Base-by-base conservation (phyloP, 352 stramenopile species). In the Blastocystis sp. region DNA sequence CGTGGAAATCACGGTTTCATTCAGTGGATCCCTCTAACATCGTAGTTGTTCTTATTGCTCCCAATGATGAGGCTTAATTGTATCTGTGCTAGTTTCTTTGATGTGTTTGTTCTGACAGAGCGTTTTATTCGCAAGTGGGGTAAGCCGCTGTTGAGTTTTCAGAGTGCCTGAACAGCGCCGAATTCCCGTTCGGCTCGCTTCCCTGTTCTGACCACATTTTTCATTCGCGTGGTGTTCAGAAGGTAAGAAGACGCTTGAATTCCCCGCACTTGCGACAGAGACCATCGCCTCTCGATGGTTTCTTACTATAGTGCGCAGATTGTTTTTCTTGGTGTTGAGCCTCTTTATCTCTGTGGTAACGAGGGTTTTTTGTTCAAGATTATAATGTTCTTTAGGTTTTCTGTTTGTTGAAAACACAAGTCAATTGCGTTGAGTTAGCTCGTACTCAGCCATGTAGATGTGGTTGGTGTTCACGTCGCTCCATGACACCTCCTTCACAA, bases 1-100 rank as follows among this genome's bases (percentile, higher is more conserved):
- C 95, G 97, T 72, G 96, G 97, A 46, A 99, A 99, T 90, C 99
- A 99, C 91, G 95, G 92, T 95, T 64, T 57, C 63, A 78, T 75
- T 34, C 4, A 18, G 6, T 38, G 11, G 18, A 46, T 9, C 51
- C 1, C 16, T 63, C 11, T 44, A 46, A n/a, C n/a, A n/a, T 1
- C 24, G 4, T 75, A 85, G 75, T 85, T 44, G 27, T 85, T 21
- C 75, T 73, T n/a, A 69, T 85, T 73, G 40, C 75, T 73, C 75
- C 75, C 0, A 75, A 75, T 63, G 69, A 81, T 61, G 46, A 81
- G 8, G 27, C 42, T 18, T 81, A 64, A 81, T 65, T 38, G 21
- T 64, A 42, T 38, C 24, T 65, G 4, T 21, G 21, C 27, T 81
- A 18, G 9, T 64, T 64, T 46, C 1, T 64, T 65, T 40, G 11